Base-by-base conservation (phyloP, 2,329 filamentous ascomycete species). In the Cytospora schulzeri region DNA sequence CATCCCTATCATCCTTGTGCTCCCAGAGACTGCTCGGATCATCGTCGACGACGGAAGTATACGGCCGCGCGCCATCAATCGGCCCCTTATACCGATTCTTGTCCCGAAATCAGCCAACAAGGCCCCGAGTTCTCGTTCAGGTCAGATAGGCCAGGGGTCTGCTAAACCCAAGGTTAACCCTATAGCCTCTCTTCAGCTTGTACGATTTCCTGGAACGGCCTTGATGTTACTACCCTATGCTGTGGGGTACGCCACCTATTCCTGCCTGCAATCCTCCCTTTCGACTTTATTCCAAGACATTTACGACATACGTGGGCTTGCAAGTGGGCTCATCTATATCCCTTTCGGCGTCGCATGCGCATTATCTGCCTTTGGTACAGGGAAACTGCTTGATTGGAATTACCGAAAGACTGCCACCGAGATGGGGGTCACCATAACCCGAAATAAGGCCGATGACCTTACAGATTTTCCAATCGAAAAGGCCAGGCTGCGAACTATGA, bases 311-410 rank as follows among this genome's bases (percentile, higher is more conserved):
- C 29, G 31, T n/a, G 51, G 33, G 8, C n/a, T 61, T 8, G 33
- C 51, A 9, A 61, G 59, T 33, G 59, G 59, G 5, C 51, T 61
- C 33, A 55, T 61, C 12, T 61, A 61, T 19, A 35, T 61, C 6
- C 59, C 59, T 1, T 61, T 61, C 19, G 59, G 59, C 19, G 35
- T 61, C 12, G 59, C 59, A 33, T 61, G 59, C 29, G 59, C 59
- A 19, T 14, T 61, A 7, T 61, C 59, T 17, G 59, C 59, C 9
- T 61, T 61, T 33, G 59, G 33, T 4, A 61, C 59, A 4, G 59
- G 59, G 8, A 61, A 24, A 19, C 26, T 61, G 8, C 59, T 61
- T 17, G 51, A 61, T 35, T 41, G 59, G 22, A 61, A 55, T 48
- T 61, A 45, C 51, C 50, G 59, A 4, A 48, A 55, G 22, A 61